Evolutionary conservation across 306 rosid species (phyloP).

Genomic region (Psophocarpus tetragonolobus): DNA sequence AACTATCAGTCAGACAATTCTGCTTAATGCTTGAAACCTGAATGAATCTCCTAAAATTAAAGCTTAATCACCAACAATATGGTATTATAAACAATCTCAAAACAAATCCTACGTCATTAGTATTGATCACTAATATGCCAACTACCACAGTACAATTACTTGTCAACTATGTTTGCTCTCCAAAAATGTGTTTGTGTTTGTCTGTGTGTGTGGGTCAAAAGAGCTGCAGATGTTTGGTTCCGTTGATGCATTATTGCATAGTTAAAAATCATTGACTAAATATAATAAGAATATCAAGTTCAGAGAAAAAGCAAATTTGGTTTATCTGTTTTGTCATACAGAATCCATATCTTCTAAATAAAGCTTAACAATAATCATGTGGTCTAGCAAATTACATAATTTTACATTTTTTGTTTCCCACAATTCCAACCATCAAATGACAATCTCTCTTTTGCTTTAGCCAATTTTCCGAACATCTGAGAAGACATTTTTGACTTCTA

Average conservation of each 20-base stretch:
- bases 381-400: not conserved
- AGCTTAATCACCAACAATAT: not conserved
- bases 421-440: not conserved
- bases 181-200: not conserved
- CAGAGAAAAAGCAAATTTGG: not conserved
- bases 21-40: not conserved
- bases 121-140: not conserved
- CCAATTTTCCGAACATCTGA: not conserved
- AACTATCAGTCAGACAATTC: not conserved
- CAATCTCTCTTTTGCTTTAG: not conserved
- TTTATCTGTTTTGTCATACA: not conserved
- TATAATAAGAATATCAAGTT: not conserved
- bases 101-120: not conserved
- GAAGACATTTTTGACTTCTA: not conserved
- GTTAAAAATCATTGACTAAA: not conserved
- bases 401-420: not conserved
- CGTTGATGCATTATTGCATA: not conserved
- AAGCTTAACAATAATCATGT: not conserved
- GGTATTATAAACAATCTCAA: not conserved
- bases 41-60: not conserved
- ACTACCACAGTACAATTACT: not conserved
- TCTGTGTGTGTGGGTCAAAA: not conserved
- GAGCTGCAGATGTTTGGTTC: not conserved
- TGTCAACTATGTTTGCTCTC: not conserved
- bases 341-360: not conserved